Conservation (phyloP, 805 yeast genomes). For the Hanseniaspora guilliermondii region DNA sequence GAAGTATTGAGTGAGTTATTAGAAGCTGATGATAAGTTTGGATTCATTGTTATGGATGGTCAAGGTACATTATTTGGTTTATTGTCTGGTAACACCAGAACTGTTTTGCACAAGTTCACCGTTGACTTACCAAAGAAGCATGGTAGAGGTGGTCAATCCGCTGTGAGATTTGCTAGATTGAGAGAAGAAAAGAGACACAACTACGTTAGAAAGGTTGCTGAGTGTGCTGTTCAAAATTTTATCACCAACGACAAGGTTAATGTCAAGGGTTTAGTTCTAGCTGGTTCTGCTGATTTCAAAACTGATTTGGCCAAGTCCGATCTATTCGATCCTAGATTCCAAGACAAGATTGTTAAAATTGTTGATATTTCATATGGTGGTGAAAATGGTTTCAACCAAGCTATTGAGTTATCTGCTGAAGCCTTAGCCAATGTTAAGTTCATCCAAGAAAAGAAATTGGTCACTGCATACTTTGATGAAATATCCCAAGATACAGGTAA, state of each 20-base stretch:
- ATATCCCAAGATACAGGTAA: slow-evolving; percentile 95
- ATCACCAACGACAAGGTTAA: slow-evolving; percentile 89
- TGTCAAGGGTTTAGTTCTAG: slow-evolving; percentile 86
- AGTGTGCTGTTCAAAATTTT: slow-evolving; percentile 93
- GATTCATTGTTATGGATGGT: slow-evolving; percentile 99
- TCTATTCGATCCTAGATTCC: slow-evolving; percentile 81
- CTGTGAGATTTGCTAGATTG: slow-evolving; percentile 95
- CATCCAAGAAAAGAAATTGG: slow-evolving; percentile 93
- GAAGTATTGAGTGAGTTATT: slow-evolving; percentile 89
- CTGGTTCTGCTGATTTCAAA: slow-evolving; percentile 99
- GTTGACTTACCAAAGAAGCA: slow-evolving; percentile 99
- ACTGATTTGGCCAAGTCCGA: slow-evolving; percentile 88
- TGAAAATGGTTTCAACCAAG: slow-evolving; percentile 98
- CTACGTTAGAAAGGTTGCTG: slow-evolving; percentile 95
- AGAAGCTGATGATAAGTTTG: slow-evolving; percentile 91
- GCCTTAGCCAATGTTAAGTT: slow-evolving; percentile 93
- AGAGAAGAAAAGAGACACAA: slow-evolving; percentile 99
- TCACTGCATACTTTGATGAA: slow-evolving; percentile 87
- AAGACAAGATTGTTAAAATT: slow-evolving; percentile 72
- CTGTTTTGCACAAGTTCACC: slow-evolving; percentile 85
- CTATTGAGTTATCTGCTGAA: slow-evolving; percentile 94
- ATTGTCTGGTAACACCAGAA: slow-evolving; percentile 92
- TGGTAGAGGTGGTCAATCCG: slow-evolving; percentile 99
- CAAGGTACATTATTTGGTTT: slow-evolving; percentile 94
- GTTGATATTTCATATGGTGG: slow-evolving; percentile 99